These are phyloP conservation scores for Fusarium paranaense DNA, from an alignment of 2,329 filamentous ascomycete genomes.

Conservation along the genomic window DNA sequence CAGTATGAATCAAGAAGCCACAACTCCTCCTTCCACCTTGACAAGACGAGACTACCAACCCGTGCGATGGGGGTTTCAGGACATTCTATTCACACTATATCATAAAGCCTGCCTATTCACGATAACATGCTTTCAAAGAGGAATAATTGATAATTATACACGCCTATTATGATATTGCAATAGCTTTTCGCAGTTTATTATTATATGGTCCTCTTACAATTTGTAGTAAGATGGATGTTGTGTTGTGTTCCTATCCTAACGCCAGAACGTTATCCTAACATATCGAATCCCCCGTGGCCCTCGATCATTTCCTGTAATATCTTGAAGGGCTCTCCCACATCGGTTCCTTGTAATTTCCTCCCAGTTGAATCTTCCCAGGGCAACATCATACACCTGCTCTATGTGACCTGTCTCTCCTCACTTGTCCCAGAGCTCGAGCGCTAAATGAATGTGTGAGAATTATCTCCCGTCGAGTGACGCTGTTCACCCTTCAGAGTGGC, in stretches of 20 bases:
- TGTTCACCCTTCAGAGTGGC: background rate
- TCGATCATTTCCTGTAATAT: background rate
- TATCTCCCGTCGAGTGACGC: background rate
- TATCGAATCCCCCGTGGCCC: background rate
- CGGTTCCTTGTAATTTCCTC: background rate
- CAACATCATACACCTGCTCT: background rate
- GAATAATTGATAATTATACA: background rate
- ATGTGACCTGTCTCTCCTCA: background rate
- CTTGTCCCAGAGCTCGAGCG: background rate
- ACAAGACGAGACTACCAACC: background rate
- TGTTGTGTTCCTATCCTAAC: background rate
- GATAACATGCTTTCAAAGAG: background rate
- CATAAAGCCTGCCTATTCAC: background rate
- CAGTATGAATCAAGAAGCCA: background rate
- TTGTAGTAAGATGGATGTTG: background rate
- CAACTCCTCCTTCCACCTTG: background rate
- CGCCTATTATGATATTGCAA: background rate
- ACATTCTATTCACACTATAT: background rate
- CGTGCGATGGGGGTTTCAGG: background rate
- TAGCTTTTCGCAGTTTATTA: background rate
- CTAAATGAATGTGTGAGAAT: background rate
- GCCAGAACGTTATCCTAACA: background rate
- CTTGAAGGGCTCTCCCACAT: background rate
- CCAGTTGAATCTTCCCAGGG: background rate
- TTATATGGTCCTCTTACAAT: background rate